Conservation (phyloP, 129 eudicot genomes). For the Kitagawia praeruptora region DNA sequence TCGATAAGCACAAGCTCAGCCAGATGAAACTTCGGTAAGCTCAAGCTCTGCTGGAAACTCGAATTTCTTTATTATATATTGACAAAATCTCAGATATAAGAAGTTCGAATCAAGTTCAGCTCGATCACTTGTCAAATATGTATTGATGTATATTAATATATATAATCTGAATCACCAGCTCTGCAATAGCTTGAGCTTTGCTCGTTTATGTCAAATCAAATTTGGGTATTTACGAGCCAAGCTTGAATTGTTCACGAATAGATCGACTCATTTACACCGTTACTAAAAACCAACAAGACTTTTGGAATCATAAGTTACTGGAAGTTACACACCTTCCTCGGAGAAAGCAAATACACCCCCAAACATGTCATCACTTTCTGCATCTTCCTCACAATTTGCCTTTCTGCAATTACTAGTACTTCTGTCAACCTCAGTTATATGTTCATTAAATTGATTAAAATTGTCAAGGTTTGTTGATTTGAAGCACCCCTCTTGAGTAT, state of each 20-base stretch:
- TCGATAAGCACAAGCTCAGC: background rate
- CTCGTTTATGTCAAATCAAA: background rate
- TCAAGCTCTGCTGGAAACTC: background rate
- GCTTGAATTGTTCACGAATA: background rate
- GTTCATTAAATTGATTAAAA: conserved; percentile 24
- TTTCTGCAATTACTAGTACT: conserved; percentile 33
- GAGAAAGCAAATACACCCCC: conserved; percentile 75
- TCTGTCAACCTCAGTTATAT: conserved; percentile 35
- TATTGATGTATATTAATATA: background rate
- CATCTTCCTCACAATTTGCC: conserved; percentile 54
- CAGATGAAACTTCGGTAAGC: too few species aligned
- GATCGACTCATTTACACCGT: background rate
- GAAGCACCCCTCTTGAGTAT: conserved; percentile 47
- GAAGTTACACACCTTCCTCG: conserved; percentile 52
- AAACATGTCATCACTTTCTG: conserved; percentile 60
- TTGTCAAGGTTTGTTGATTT: conserved; percentile 31
- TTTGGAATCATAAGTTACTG: background rate
- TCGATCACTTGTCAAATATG: background rate
- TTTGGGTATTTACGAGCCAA: background rate
- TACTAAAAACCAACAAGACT: background rate
- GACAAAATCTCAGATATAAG: background rate
- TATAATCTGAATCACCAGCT: background rate
- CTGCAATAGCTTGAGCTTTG: background rate
- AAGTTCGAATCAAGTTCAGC: background rate
- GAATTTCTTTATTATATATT: background rate